Evolutionary conservation across 371 early-diverging fungal genomes (phyloP).

Genomic region (Sporodiniella umbellata): DNA sequence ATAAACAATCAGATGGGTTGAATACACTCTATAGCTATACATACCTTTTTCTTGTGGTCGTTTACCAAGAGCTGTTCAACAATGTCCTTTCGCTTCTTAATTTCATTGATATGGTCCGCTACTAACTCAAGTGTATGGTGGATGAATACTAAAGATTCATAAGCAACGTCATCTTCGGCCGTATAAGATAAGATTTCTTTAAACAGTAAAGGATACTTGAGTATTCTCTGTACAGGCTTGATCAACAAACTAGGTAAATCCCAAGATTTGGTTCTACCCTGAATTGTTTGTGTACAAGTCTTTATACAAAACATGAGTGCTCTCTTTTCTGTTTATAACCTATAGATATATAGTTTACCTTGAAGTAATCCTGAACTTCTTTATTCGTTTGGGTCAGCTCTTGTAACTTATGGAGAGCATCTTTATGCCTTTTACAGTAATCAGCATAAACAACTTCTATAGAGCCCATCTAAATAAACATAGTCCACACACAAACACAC

Average conservation of each 20-base stretch:
- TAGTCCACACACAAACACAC: no score
- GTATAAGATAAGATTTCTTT: constrained; percentile 68
- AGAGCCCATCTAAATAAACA: no score
- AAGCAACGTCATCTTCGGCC: constrained; percentile 55
- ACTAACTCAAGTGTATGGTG: constrained; percentile 55
- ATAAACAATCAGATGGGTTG: not conserved
- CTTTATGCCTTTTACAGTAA: constrained; percentile 78
- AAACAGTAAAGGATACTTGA: constrained; percentile 79
- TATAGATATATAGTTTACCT: constrained; percentile 38
- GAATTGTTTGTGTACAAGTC: constrained; percentile 50
- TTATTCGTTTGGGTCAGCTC: constrained; percentile 45
- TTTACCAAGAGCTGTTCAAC: constrained; percentile 76
- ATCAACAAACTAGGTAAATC: constrained; percentile 78
- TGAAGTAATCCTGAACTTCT: constrained; percentile 48
- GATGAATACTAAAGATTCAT: constrained; percentile 42
- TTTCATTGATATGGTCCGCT: constrained; percentile 81
- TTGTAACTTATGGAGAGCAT: constrained; percentile 56
- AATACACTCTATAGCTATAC: constrained; percentile 7
- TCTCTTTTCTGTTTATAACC: not conserved
- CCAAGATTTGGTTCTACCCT: constrained; percentile 75
- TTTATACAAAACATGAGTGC: no score
- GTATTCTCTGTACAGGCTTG: constrained; percentile 91
- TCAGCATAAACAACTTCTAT: constrained; percentile 71
- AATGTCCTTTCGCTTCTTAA: constrained; percentile 79
- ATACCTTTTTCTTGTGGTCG: constrained; percentile 54